Evolutionary conservation across 805 yeast species (phyloP).

Genomic region (Starmerella sp.): DNA sequence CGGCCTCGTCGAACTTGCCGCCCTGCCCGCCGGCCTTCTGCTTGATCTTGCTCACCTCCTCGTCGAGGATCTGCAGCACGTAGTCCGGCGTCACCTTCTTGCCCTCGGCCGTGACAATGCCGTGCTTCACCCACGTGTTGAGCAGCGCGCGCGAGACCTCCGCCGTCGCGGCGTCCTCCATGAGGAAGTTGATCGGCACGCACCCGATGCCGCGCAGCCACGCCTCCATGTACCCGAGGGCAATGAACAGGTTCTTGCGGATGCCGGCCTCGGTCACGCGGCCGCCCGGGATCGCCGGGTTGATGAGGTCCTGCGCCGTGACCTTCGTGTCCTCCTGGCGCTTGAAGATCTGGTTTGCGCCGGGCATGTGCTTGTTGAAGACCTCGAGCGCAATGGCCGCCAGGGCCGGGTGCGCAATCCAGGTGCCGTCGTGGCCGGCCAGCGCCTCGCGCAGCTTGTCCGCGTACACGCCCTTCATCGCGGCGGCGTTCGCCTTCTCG

Average conservation of each 20-base stretch:
- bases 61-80: constrained; percentile 40
- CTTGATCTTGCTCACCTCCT: constrained; percentile 45
- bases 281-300: constrained; percentile 49
- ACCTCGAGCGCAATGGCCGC: constrained; percentile 55
- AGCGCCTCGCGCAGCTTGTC: constrained; percentile 57
- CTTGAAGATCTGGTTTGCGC: constrained; percentile 57
- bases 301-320: constrained; percentile 49
- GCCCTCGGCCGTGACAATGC: constrained; percentile 46
- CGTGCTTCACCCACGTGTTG: constrained; percentile 66
- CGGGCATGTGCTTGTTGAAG: constrained; percentile 64
- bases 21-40: constrained; percentile 35
- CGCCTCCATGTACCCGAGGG: constrained; percentile 60
- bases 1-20: constrained; percentile 44
- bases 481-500: constrained; percentile 46
- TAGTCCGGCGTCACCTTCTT: constrained; percentile 41
- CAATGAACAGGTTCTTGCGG: constrained; percentile 50
- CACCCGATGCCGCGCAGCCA: constrained; percentile 64
- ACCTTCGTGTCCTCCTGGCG: constrained; percentile 40
- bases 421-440: constrained; percentile 65
- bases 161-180: constrained; percentile 75
- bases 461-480: constrained; percentile 55
- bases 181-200: constrained; percentile 61
- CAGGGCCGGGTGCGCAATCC: constrained; percentile 69
- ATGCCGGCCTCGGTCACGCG: constrained; percentile 54
- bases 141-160: constrained; percentile 65